A percentile compares a stretch with the other conserved stretches of the same genome.
These are phyloP conservation scores for Pythium rhizo-oryzae DNA, from an alignment of 352 stramenopile genomes.

Conservation along the genomic window DNA sequence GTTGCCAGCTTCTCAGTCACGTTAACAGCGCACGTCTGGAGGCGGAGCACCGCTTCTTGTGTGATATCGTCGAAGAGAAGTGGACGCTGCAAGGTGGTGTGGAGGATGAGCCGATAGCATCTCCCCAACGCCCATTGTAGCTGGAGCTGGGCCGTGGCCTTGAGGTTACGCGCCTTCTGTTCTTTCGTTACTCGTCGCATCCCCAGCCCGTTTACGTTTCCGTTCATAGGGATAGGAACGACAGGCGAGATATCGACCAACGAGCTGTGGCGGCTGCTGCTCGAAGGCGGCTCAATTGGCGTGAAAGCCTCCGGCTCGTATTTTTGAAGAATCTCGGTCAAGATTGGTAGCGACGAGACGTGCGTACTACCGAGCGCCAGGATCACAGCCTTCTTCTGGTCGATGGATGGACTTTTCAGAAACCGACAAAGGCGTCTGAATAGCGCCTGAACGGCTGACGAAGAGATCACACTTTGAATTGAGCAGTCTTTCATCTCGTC, in stretches of 20 bases:
- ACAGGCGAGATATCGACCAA: slow-evolving; percentile 15
- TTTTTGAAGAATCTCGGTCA: slow-evolving; percentile 56
- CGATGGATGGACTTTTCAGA: slow-evolving; percentile 53
- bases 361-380: slow-evolving; percentile 54
- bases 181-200: slow-evolving; percentile 26
- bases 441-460: slow-evolving; percentile 41
- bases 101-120: slow-evolving; percentile 57
- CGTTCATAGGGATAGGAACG: not conserved
- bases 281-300: not conserved
- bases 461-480: slow-evolving; percentile 43
- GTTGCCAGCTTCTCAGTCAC: slow-evolving; percentile 19
- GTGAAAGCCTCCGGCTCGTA: slow-evolving; percentile 61
- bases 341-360: slow-evolving; percentile 33
- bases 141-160: slow-evolving; percentile 35
- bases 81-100: slow-evolving; percentile 27
- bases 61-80: slow-evolving; percentile 28
- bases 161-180: slow-evolving; percentile 21
- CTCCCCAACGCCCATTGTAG: slow-evolving; percentile 64
- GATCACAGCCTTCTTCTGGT: slow-evolving; percentile 58
- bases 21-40: slow-evolving; percentile 6
- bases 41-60: slow-evolving; percentile 23
- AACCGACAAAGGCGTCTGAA: slow-evolving; percentile 59
- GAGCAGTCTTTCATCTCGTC: slow-evolving; percentile 25
- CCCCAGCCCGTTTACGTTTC: slow-evolving; percentile 1
- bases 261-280: slow-evolving; percentile 25